These are phyloP conservation scores for Metschnikowia matae DNA, from an alignment of 805 yeast species.

Conservation along the genomic window DNA sequence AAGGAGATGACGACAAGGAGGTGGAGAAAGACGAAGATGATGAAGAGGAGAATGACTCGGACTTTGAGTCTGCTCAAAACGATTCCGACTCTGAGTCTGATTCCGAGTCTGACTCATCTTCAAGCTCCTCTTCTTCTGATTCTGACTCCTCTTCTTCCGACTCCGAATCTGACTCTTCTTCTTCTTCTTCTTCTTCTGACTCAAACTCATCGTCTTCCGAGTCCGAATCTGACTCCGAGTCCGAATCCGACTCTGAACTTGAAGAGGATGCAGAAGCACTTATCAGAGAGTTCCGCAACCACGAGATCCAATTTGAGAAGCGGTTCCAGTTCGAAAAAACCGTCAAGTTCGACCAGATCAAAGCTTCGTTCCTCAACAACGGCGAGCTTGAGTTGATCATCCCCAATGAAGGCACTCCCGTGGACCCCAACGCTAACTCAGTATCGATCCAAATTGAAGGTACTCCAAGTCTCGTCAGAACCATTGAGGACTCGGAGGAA, in stretches of 20 bases:
- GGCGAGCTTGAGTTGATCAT: slow-evolving; percentile 41
- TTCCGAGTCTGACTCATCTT: slow-evolving; percentile 8
- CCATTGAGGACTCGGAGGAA: slow-evolving; percentile 7
- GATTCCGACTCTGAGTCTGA: slow-evolving; percentile 6
- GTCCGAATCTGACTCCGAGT: slow-evolving; percentile 11
- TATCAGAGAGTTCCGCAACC: slow-evolving; percentile 36
- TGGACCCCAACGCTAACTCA: slow-evolving; percentile 15
- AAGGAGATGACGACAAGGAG: slow-evolving; percentile 21
- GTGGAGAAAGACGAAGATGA: slow-evolving; percentile 20
- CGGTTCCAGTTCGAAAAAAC: slow-evolving; percentile 40
- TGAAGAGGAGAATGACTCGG: slow-evolving; percentile 11
- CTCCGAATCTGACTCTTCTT: slow-evolving; percentile 4
- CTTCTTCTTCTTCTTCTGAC: slow-evolving; percentile 6
- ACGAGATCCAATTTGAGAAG: slow-evolving; percentile 41
- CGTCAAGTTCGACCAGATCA: slow-evolving; percentile 34
- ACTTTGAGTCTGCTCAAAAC: slow-evolving; percentile 9
- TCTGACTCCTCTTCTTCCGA: slow-evolving; percentile 19
- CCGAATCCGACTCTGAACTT: slow-evolving; percentile 28
- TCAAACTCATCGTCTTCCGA: slow-evolving; percentile 6
- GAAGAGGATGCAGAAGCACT: slow-evolving; percentile 37
- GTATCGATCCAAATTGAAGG: slow-evolving; percentile 26
- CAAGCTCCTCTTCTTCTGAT: slow-evolving; percentile 11
- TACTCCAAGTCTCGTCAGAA: slow-evolving; percentile 7
- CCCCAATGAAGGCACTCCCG: slow-evolving; percentile 29
- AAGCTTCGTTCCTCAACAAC: slow-evolving; percentile 34